A percentile compares a stretch with the other conserved stretches of the same genome.
Conservation (phyloP, 2,329 filamentous ascomycete genomes). For the Penicillium expansum region DNA sequence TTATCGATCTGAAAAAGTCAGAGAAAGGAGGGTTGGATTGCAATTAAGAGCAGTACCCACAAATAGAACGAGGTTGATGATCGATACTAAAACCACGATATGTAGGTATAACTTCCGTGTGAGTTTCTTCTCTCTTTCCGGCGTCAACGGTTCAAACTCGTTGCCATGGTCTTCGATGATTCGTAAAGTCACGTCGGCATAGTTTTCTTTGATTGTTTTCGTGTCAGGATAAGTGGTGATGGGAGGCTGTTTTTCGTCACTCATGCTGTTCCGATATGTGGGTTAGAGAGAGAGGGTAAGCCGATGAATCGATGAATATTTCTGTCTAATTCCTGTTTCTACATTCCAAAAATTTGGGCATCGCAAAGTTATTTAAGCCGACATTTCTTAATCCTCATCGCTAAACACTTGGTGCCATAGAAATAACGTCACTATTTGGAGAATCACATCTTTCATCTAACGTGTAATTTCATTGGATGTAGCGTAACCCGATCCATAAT, state of each 20-base stretch:
- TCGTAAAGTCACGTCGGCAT: not conserved
- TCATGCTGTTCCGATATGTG: not conserved
- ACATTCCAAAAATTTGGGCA: no score
- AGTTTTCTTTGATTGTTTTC: not conserved
- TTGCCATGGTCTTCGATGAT: not conserved
- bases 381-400: no score
- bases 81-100: not conserved
- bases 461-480: no score
- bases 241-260: not conserved
- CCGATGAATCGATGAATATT: no score
- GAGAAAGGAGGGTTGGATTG: not conserved
- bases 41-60: not conserved
- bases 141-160: not conserved
- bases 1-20: not conserved
- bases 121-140: not conserved
- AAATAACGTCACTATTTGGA: not conserved
- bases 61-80: not conserved
- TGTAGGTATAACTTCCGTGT: not conserved
- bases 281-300: no score
- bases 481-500: no score
- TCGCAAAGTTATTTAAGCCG: no score
- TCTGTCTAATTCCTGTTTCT: no score
- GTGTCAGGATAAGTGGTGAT: not conserved
- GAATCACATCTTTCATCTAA: no score
- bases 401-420: no score